Evolutionary conservation across 257 asterid genomes (phyloP), one percentile per base, ranked within the genome.

Genomic region (Marsdenia floribunda): DNA sequence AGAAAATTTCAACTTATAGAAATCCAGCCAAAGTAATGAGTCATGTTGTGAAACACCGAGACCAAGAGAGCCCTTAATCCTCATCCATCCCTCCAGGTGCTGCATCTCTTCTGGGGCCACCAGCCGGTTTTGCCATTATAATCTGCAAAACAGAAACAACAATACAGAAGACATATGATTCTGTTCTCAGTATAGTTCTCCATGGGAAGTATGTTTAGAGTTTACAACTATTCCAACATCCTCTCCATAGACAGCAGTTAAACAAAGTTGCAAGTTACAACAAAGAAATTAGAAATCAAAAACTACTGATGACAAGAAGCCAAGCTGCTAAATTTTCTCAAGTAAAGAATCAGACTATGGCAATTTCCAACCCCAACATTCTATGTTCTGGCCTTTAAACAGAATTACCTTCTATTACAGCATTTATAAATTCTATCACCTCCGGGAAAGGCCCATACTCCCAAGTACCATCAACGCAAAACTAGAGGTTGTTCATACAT

Each of bases 111-210:
- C 79, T 79, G 16, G 88, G 90, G 54, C 90, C 90, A 55, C 90
- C 90, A 46, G 90, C 90, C 29, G 88, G 90, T 74, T 84, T 86
- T 65, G 90, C 82, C 87, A 86, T 84, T 74, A 86, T 86, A 73
- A 86, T 86, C 90, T 86, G 85, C 75, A 73, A 8, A 44, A 59
- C 40, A n/a, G 57, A 55, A 68, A 44, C 22, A 24, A 55, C 26
- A 63, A 11, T 52, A 44, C 49, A n/a, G 71, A 57, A 44, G 71
- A 3, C 0, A 49, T 16, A 38, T 38, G 8, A 69, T 16, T 14
- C 3, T 11, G 16, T 40, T 22, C 14, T 15, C 47, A 4, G 24
- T n/a, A 46, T 14, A 19, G 38, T 6, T 46, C 21, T 46, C 21
- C 47, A 24, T 13, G 18, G 19, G 11, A 40, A 35, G 9, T 11